Percentiles rank a stretch among this genome's conserved stretches.
Evolutionary conservation across 169 alveolate genomes (phyloP).

Genomic region (Plasmodium inui): DNA sequence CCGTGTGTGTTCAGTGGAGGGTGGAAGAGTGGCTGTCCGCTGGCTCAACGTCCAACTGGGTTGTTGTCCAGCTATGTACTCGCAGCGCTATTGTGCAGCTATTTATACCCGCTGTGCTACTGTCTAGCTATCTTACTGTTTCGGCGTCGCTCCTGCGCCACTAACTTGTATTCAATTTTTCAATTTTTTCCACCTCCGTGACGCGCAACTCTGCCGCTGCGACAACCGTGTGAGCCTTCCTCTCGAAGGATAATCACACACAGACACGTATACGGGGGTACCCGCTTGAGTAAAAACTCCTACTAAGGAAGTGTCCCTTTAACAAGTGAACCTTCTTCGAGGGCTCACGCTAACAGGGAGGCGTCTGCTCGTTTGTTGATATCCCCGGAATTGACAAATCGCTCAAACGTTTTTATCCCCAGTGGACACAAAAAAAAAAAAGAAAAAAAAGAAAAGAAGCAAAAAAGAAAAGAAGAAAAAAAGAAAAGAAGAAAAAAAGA

Average conservation of each 20-base stretch:
- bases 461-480: background rate
- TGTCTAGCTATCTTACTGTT: too few relatives aligned
- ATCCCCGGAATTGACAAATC: background rate
- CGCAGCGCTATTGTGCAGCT: too few relatives aligned
- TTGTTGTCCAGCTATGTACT: background rate
- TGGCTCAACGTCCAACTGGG: background rate
- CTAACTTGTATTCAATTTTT: too few relatives aligned
- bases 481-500: background rate
- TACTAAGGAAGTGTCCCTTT: background rate
- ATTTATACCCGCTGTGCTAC: too few relatives aligned
- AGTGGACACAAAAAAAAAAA: background rate
- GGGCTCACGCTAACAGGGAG: background rate
- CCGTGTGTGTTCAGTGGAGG: background rate
- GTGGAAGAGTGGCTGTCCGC: background rate
- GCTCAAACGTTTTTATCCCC: background rate
- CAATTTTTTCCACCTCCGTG: background rate
- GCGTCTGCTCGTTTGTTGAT: background rate
- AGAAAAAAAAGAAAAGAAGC: too few relatives aligned
- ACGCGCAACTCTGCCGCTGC: background rate
- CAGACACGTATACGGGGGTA: background rate
- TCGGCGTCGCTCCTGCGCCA: background rate
- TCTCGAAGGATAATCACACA: background rate
- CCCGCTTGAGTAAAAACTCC: background rate
- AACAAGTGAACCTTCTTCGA: background rate
- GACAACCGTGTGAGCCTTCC: background rate